These are phyloP conservation scores for Botrytis porri DNA, from an alignment of 2,329 filamentous ascomycete genomes.

Conservation along the genomic window DNA sequence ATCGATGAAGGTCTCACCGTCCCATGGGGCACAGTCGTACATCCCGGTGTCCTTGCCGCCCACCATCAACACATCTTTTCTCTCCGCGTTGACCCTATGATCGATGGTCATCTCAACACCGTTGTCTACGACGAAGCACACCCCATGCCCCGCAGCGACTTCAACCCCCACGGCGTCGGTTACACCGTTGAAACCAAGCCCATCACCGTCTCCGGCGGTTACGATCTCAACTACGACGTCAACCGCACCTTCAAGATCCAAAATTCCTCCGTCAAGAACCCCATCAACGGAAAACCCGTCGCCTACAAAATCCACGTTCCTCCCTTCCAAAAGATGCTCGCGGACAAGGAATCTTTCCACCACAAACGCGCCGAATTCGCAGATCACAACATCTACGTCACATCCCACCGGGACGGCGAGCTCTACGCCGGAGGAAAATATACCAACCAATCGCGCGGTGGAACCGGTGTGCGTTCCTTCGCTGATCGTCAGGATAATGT, in stretches of 20 bases:
- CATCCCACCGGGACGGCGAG: conserved; percentile 51
- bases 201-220: conserved; percentile 46
- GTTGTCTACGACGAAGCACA: conserved; percentile 58
- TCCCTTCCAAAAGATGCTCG: conserved; percentile 57
- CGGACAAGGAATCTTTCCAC: conserved; percentile 47
- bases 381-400: conserved; percentile 54
- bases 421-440: conserved; percentile 54
- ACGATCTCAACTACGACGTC: conserved; percentile 46
- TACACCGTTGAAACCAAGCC: conserved; percentile 50
- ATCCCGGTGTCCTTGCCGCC: conserved; percentile 64
- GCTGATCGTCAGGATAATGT: conserved; percentile 48
- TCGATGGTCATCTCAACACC: conserved; percentile 55
- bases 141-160: conserved; percentile 54
- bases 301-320: conserved; percentile 55
- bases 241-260: conserved; percentile 58
- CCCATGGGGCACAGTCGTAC: conserved; percentile 65
- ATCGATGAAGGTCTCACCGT: conserved; percentile 64
- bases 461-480: conserved; percentile 54
- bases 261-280: conserved; percentile 50
- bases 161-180: conserved; percentile 51
- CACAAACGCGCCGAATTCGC: conserved; percentile 52
- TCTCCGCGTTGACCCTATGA: conserved; percentile 59
- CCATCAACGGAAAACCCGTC: conserved; percentile 52
- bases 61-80: conserved; percentile 79
- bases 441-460: conserved; percentile 55